Evolutionary conservation across 306 rosid genomes (phyloP).

Genomic region (Begonia loranthoides): DNA sequence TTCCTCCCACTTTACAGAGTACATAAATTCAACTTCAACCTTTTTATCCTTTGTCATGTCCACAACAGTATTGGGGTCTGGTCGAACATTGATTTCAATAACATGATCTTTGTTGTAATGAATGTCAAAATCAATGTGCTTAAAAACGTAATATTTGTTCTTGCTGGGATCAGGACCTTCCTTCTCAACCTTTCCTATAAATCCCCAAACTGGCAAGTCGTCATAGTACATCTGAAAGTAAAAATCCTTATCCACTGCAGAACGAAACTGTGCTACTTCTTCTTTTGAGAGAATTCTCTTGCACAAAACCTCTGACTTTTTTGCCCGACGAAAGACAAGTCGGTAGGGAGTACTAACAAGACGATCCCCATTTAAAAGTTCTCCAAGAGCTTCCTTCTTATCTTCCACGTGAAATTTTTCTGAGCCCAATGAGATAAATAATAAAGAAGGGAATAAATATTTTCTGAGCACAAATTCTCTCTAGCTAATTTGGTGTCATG

Average conservation of each 20-base stretch:
- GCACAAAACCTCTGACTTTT: background rate
- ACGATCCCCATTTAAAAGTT: constrained; percentile 4
- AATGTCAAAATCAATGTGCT: constrained; percentile 1
- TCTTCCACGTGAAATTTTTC: background rate
- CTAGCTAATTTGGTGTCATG: no score
- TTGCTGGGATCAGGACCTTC: background rate
- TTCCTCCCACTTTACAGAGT: constrained; percentile 3
- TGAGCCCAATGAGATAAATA: no score
- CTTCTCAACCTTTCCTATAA: constrained; percentile 2
- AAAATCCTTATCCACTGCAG: background rate
- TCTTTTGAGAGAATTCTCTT: background rate
- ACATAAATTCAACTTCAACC: constrained; percentile 3
- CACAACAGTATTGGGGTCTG: background rate
- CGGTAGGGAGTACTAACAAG: constrained; percentile 3
- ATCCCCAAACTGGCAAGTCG: constrained; percentile 1
- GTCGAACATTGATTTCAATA: background rate
- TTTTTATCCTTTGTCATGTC: constrained; percentile 2
- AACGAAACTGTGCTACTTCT: background rate
- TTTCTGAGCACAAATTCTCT: no score
- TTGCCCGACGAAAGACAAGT: background rate
- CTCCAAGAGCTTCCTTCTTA: constrained; percentile 7
- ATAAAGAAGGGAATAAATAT: no score
- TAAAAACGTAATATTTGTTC: constrained; percentile 1
- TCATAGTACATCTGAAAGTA: constrained; percentile 7
- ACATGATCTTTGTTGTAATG: background rate